phyloP scores from a whole-genome alignment of 225 moss, liverwort and hornwort genomes.

The Straminergon stramineum region DNA sequence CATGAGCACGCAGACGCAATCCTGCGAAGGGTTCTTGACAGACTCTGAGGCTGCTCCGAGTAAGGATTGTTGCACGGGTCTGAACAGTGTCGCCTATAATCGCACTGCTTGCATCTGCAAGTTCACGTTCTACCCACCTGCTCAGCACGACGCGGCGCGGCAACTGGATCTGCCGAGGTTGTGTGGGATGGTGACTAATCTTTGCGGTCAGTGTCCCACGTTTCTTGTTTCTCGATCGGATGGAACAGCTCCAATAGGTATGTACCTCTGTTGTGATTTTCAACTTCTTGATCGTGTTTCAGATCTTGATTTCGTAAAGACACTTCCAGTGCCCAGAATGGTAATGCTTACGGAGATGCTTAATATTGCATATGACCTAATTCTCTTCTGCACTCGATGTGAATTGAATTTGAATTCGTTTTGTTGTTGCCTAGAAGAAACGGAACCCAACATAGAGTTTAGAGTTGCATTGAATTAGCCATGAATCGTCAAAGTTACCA shows the following conservation, averaged over 20 bases:
- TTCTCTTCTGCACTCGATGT: neutral
- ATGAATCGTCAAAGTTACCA: neutral
- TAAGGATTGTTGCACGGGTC: conserved; percentile 9
- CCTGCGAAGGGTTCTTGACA: conserved; percentile 18
- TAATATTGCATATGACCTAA: neutral
- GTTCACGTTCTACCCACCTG: conserved; percentile 27
- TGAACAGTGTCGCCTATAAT: conserved; percentile 13
- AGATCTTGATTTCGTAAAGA: neutral
- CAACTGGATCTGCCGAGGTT: conserved; percentile 21
- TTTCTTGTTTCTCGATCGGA: conserved; percentile 3
- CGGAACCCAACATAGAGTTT: neutral
- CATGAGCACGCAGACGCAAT: conserved; percentile 1
- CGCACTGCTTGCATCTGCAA: conserved; percentile 34
- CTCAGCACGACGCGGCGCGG: conserved; percentile 1
- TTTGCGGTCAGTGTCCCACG: conserved; percentile 27
- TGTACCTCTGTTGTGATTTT: neutral
- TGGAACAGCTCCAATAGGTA: neutral
- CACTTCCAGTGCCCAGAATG: neutral
- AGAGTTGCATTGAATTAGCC: neutral
- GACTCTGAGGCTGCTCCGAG: neutral
- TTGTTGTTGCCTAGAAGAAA: neutral
- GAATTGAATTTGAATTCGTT: neutral
- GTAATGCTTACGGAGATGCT: neutral
- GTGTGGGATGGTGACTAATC: conserved; percentile 16
- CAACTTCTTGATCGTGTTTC: neutral